Evolutionary conservation across 2,329 filamentous ascomycete species (phyloP).

Genomic region (Nigrospora osmanthi): DNA sequence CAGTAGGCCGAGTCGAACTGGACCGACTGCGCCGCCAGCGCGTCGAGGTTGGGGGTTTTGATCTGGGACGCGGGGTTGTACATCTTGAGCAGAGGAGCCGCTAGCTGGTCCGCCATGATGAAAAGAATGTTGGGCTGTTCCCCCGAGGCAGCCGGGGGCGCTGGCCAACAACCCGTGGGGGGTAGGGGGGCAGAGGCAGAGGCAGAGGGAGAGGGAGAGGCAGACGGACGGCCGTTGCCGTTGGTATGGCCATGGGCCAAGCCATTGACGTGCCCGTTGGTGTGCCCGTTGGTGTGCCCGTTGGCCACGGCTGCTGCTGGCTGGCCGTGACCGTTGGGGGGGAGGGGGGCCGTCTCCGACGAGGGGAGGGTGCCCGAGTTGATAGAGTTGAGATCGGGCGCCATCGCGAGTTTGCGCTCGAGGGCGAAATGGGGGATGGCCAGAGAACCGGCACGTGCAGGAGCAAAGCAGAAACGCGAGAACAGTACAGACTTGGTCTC

Average conservation of each 20-base stretch:
- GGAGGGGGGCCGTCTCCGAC: constrained; percentile 28
- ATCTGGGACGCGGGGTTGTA: constrained; percentile 85
- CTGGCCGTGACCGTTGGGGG: constrained; percentile 12
- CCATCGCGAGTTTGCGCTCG: constrained; percentile 37
- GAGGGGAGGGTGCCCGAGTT: constrained; percentile 25
- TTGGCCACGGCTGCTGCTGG: constrained; percentile 13
- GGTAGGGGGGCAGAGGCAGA: neutral
- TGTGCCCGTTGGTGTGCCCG: constrained; percentile 5
- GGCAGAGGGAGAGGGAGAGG: neutral
- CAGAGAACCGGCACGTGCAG: no score
- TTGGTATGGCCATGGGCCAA: neutral
- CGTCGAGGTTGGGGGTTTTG: constrained; percentile 84
- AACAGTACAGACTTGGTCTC: no score
- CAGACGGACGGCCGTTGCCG: neutral
- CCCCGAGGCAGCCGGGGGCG: constrained; percentile 6
- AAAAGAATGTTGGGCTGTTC: constrained; percentile 73
- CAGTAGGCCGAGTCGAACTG: constrained; percentile 94
- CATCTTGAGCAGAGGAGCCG: constrained; percentile 84
- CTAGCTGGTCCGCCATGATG: constrained; percentile 96
- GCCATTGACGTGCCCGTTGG: constrained; percentile 10
- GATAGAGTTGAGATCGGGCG: constrained; percentile 68
- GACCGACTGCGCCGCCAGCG: constrained; percentile 71
- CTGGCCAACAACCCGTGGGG: no score
- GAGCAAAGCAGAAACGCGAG: no score
- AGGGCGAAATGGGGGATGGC: no score